phyloP scores from a whole-genome alignment of 2,329 filamentous ascomycete genomes.

The Elsinoe necatrix region DNA sequence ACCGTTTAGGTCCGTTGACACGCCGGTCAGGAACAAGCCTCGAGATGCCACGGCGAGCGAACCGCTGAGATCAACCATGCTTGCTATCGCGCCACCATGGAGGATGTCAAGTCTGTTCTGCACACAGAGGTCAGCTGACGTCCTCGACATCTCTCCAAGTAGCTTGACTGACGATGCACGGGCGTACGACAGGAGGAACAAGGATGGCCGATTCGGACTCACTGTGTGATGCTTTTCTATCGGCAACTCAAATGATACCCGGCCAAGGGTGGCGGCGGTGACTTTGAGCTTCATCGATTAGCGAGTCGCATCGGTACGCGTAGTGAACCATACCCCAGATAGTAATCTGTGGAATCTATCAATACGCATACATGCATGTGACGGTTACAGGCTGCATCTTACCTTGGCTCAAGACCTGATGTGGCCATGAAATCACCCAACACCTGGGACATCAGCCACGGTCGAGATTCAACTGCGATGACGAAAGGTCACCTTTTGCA shows the following conservation, averaged over 20 bases:
- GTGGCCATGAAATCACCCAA: constrained; percentile 15
- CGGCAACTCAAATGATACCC: constrained; percentile 66
- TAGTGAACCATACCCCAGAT: neutral
- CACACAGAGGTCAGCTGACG: neutral
- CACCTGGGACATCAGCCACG: neutral
- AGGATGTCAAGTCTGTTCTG: constrained; percentile 70
- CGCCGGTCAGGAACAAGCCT: constrained; percentile 57
- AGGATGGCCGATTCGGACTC: constrained; percentile 21
- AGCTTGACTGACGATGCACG: too few species aligned
- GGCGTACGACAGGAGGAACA: too few species aligned
- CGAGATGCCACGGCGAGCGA: constrained; percentile 57
- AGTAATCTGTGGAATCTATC: constrained; percentile 10
- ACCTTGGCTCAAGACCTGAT: constrained; percentile 13
- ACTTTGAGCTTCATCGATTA: constrained; percentile 51
- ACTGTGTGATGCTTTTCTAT: constrained; percentile 70
- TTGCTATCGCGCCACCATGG: constrained; percentile 71
- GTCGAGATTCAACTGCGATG: neutral
- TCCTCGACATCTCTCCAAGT: too few species aligned
- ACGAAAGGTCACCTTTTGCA: constrained; percentile 1
- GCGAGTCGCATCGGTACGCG: neutral
- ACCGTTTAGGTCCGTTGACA: constrained; percentile 58
- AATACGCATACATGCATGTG: neutral
- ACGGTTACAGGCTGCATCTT: neutral
- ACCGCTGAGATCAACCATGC: constrained; percentile 61
- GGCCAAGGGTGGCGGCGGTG: constrained; percentile 54